These are phyloP conservation scores for Coemansia sp. DNA, from an alignment of 192 early-diverging fungal genomes.

Conservation along the genomic window DNA sequence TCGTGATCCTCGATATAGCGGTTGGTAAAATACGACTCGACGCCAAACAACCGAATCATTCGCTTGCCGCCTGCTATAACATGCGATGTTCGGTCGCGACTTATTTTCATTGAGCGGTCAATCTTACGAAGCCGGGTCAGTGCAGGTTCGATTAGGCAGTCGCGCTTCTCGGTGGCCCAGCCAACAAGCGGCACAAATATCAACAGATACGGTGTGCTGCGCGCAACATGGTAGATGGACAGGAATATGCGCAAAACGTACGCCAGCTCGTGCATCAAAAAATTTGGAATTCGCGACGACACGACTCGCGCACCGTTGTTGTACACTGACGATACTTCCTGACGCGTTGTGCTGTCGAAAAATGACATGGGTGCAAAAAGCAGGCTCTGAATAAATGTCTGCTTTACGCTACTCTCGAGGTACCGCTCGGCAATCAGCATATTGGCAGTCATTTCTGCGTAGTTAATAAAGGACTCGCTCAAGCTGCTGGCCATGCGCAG, in stretches of 20 bases:
- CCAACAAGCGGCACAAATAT: conserved; percentile 16
- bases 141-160: conserved; percentile 6
- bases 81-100: conserved; percentile 6
- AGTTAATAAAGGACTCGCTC: background rate
- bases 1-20: conserved; percentile 59
- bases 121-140: conserved; percentile 1
- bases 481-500: conserved; percentile 16
- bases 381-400: conserved; percentile 22
- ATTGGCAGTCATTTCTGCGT: conserved; percentile 5
- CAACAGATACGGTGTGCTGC: conserved; percentile 27
- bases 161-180: background rate
- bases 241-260: conserved; percentile 4
- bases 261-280: conserved; percentile 18
- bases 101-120: background rate
- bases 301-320: conserved; percentile 16
- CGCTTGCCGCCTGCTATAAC: conserved; percentile 59
- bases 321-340: conserved; percentile 25
- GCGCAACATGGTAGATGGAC: conserved; percentile 17
- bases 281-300: conserved; percentile 11
- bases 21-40: conserved; percentile 57
- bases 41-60: conserved; percentile 67
- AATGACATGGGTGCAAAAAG: conserved; percentile 39
- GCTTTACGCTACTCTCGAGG: conserved; percentile 14
- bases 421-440: conserved; percentile 1
- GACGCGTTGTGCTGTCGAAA: conserved; percentile 34